Evolutionary conservation across 768 basidiomycete genomes (phyloP), one percentile per base, ranked within the genome.

Genomic region (Macrolepiota albuminosa): DNA sequence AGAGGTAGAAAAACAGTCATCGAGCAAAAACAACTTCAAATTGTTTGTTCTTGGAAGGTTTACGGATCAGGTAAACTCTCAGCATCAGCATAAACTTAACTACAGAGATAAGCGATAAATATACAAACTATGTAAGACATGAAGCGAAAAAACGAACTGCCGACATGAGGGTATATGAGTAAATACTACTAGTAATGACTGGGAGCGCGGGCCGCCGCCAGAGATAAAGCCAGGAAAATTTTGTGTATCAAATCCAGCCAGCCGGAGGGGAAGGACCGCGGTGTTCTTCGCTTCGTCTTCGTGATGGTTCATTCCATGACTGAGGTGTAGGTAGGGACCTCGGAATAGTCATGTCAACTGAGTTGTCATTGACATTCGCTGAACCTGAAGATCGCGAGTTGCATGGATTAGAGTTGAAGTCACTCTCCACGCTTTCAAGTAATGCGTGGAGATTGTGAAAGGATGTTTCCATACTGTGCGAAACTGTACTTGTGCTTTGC

Each of bases 371-470:
- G 55, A 48, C 57, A 58, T 59, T 60, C 45, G 63, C 66, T 21
- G 64, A 64, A 54, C 67, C 64, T 21, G 67, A 63, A 13, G 64
- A 58, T 52, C 56, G 57, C 6, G 67, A 69, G 56, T 64, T 59
- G 40, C 59, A 61, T 45, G 61, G 56, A 33, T 60, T 56, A 14
- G 63, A 57, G n/a, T 67, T 62, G 16, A 69, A 59, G 50, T 75
- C 71, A 31, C 69, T 70, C 59, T 83, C 83, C 6, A 71, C 75
- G 31, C 70, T 76, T 65, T 90, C 88, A 48, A 83, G 75, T 53
- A 88, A 75, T 2, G 86, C 84, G 60, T 81, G 83, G 56, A 85
- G 71, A 67, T 84, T 87, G 68, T 78, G 82, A 5, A 85, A 71
- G 9, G 88, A 89, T 10, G 78, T 77, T 26, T 75, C 78, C 64